Base-by-base conservation (phyloP, 176 grass and related monocot species). In the Pontederia crassipes region DNA sequence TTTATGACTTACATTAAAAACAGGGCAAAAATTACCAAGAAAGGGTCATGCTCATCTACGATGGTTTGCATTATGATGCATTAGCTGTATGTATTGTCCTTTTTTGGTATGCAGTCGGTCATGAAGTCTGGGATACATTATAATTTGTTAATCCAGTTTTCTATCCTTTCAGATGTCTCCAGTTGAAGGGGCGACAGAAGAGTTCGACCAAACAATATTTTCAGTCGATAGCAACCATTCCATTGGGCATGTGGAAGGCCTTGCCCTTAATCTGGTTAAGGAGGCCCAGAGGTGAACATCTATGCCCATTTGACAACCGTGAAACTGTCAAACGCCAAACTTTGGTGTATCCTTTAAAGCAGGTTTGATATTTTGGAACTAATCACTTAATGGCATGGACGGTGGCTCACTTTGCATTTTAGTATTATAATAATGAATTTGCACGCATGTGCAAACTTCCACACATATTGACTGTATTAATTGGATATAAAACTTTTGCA, bases 141-240 rank as follows among this genome's bases (percentile, higher is more conserved):
- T 59, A 2, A 17, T 0, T 10, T 68, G 2, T 67, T 66, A 57
- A 40, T 72, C 57, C 65, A 28, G 48, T 64, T 14, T 61, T 40
- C 20, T 10, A 46, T 67, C 11, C 65, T 66, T 17, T 40, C 81
- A 97, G 93, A 78, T 88, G 84, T 82, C 92, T 20, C 92, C 93
- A 64, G 74, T 70, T 88, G 93, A 97, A 57, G 76, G 70, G 61
- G 87, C 93, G 61, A 79, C 93, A 10, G 93, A 97, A 78, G 93
- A 91, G 71, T 97, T 91, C 69, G 93, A 97, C 75, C 93, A 88
- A 68, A 97, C 93, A 6, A 82, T 97, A 58, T 97, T 91, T 74
- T 59, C 76, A 64, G 81, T 97, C 28, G 66, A 70, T 57, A 60
- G 61, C 48, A 73, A 85, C 11, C 74, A 73, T 45, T 97, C 87